Base-by-base conservation (phyloP, 306 rosid genomes). In the Neltuma alba region DNA sequence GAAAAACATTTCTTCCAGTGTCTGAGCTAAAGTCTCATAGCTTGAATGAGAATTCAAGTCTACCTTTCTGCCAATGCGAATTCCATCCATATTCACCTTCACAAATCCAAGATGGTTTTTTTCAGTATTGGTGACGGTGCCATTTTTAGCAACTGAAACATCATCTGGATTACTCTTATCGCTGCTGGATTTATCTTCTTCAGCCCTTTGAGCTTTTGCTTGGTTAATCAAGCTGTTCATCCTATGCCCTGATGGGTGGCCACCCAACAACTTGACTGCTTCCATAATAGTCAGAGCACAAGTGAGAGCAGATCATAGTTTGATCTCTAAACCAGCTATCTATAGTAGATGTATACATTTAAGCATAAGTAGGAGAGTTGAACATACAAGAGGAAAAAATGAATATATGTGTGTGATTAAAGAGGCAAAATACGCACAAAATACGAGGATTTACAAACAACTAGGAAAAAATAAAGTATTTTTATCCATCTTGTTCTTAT, bases 231-330 rank as follows among this genome's bases (percentile, higher is more conserved):
- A 76, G 87, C 94, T 82, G 81, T 87, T 85, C 81, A 90, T 83
- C 83, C 94, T 90, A 45, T 54, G 94, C 81, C 74, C 91, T 88
- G 45, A 90, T 69, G 33, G 94, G 94, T 47, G 94, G 94, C 94
- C 94, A 90, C 70, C 94, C 94, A 85, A 90, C 92, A 64, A 88
- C 91, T 72, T 87, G 94, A 81, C 94, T 90, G 91, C 76, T 85
- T 79, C 76, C 79, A 50, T 2, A 61, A 67, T 3, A 44, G 37
- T 67, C 50, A 69, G 1, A 61, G n/a, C 27, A 61, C 33, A 65
- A 38, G 47, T 18, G 42, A 72, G 14, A 72, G 63, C 9, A 48
- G 64, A 28, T 33, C 44, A 34, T n/a, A 31, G 14, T 50, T 72
- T 72, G 31, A 72, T 72, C 40, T 30, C 31, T 15, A 34, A 70